A percentile compares a stretch with the other conserved stretches of the same genome.
These are phyloP conservation scores for Tricholoma hemisulphureum DNA, from an alignment of 768 basidiomycete species.

Conservation along the genomic window DNA sequence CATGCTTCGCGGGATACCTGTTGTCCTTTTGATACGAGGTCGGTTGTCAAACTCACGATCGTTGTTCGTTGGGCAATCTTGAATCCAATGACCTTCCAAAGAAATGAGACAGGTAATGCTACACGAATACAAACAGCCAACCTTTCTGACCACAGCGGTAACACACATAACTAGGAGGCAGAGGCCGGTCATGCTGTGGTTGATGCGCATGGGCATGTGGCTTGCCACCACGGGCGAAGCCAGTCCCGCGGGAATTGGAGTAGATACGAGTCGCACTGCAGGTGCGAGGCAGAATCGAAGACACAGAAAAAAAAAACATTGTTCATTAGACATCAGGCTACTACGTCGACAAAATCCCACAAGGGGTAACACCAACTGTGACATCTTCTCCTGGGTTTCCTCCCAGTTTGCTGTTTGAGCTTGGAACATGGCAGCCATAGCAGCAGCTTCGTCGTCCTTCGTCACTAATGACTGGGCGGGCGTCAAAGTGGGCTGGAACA, in stretches of 20 bases:
- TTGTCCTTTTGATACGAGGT: conserved; percentile 95
- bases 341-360: conserved; percentile 61
- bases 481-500: conserved; percentile 25
- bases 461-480: conserved; percentile 40
- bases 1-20: conserved; percentile 97
- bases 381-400: conserved; percentile 99
- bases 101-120: conserved; percentile 9
- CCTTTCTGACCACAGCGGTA: conserved; percentile 99
- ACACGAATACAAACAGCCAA: conserved; percentile 28
- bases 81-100: conserved; percentile 93
- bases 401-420: conserved; percentile 95
- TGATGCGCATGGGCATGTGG: conserved; percentile 48
- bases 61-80: conserved; percentile 97
- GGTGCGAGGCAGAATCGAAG: conserved; percentile 24
- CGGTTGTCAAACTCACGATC: conserved; percentile 93
- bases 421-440: conserved; percentile 98
- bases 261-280: conserved; percentile 70
- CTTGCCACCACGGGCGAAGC: conserved; percentile 61
- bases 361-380: conserved; percentile 84
- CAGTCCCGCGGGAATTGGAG: conserved; percentile 62
- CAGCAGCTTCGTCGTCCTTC: conserved; percentile 84
- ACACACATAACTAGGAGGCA: conserved; percentile 96
- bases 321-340: conserved; percentile 74
- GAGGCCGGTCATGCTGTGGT: conserved; percentile 60
- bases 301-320: conserved; percentile 39